These are phyloP conservation scores for Myriangium duriaei DNA, from an alignment of 2,329 filamentous ascomycete species.

Conservation along the genomic window DNA sequence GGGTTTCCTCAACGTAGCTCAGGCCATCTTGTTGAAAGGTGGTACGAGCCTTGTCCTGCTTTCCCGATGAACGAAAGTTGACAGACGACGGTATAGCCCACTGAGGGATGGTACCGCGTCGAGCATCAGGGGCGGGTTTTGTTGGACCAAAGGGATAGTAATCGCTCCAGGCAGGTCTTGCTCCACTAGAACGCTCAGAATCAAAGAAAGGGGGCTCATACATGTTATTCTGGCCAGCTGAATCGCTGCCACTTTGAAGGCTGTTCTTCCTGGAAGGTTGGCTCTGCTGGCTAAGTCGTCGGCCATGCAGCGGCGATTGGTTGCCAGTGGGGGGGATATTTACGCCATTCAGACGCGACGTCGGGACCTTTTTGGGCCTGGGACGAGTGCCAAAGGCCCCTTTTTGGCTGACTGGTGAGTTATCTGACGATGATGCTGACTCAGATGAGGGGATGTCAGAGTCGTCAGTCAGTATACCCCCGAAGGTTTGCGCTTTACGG, in stretches of 20 bases:
- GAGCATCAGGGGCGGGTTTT: conserved; percentile 1
- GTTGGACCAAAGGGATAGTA: conserved; percentile 7
- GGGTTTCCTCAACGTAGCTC: not conserved
- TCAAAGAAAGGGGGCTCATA: conserved; percentile 9
- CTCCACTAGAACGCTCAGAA: not conserved
- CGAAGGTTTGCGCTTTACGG: conserved; percentile 13
- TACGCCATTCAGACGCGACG: conserved; percentile 19
- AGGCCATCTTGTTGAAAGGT: conserved; percentile 1
- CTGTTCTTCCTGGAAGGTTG: conserved; percentile 5
- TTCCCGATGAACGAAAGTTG: not conserved
- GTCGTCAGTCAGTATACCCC: conserved; percentile 15
- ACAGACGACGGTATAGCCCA: conserved; percentile 18
- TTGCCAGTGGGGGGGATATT: conserved; percentile 10
- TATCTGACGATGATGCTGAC: conserved; percentile 8
- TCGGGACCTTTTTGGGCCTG: conserved; percentile 22
- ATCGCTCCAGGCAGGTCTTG: conserved; percentile 1
- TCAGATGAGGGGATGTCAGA: conserved; percentile 9
- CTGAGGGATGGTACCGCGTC: conserved; percentile 14
- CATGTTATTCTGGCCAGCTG: conserved; percentile 9
- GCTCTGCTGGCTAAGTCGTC: not conserved
- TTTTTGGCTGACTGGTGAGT: conserved; percentile 9
- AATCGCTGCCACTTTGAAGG: conserved; percentile 8
- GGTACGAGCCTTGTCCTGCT: conserved; percentile 1
- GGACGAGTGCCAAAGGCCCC: conserved; percentile 10
- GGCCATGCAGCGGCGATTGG: not conserved